phyloP scores from a whole-genome alignment of 2,329 filamentous ascomycete species.

The Monosporascus sp. region DNA sequence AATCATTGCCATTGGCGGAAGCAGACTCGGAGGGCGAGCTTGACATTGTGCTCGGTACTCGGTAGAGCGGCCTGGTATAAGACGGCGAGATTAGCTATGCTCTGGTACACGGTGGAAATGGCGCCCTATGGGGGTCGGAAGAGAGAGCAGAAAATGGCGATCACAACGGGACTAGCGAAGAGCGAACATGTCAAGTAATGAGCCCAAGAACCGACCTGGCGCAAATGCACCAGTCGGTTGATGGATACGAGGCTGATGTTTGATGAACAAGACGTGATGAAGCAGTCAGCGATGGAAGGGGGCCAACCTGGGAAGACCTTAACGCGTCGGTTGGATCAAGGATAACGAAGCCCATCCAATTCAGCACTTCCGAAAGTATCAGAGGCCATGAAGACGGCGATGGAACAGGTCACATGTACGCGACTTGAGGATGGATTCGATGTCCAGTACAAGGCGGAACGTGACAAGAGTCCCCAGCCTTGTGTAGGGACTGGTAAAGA shows the following conservation, averaged over 20 bases:
- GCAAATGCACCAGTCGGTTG: conserved; percentile 33
- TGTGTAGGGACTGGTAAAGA: conserved; percentile 15
- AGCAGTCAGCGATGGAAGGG: conserved; percentile 13
- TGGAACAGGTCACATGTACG: conserved; percentile 23
- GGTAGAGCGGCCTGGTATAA: conserved; percentile 53
- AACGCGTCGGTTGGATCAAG: conserved; percentile 20
- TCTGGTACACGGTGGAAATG: conserved; percentile 13
- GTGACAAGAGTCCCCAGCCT: conserved; percentile 21
- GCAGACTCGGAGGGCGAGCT: conserved; percentile 51
- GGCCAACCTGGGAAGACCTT: conserved; percentile 11
- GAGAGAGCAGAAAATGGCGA: conserved; percentile 30
- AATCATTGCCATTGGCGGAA: conserved; percentile 62
- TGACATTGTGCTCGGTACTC: conserved; percentile 47
- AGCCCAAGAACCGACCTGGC: conserved; percentile 27
- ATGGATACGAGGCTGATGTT: conserved; percentile 45
- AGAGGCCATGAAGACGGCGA: conserved; percentile 18
- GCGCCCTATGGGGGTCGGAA: conserved; percentile 15
- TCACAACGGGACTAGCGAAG: conserved; percentile 23
- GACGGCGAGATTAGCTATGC: conserved; percentile 44
- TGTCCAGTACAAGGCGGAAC: conserved; percentile 20
- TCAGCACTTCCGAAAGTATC: conserved; percentile 17
- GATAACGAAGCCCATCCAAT: conserved; percentile 19
- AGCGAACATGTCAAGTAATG: conserved; percentile 31
- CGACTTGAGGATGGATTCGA: conserved; percentile 23
- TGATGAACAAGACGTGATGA: conserved; percentile 38